Evolutionary conservation across 768 basidiomycete species (phyloP), one percentile per base, ranked within the genome.

Genomic region (Ramaria sp.): DNA sequence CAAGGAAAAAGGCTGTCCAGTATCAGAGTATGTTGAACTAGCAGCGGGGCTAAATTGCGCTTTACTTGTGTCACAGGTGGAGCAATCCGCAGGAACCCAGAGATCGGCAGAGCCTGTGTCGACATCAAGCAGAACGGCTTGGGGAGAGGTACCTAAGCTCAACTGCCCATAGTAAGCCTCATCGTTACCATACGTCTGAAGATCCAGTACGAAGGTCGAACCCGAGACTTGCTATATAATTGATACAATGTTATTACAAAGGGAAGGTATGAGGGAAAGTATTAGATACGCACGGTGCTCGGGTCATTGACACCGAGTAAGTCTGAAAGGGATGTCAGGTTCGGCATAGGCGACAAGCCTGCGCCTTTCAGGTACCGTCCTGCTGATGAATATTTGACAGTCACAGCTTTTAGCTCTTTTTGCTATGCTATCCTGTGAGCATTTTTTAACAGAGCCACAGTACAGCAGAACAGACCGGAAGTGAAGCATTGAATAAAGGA

Each of bases 41-140:
- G 58, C 57, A 4, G 52, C 53, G 2, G 70, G 57, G 20, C 70
- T 56, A 57, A 75, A 80, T 52, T 71, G 70, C 5, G 20, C 45
- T 27, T 27, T 27, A 13, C 50, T 62, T 45, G 66, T 62, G n/a
- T 57, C 57, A 56, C 78, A 81, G 15, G 59, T 36, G 1, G 44
- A 13, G 60, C 78, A 79, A 42, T 62, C 50, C 13, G 66, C 63
- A 27, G 76, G 71, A 18, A 75, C 63, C 79, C 83, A 85, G n/a
- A 82, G 69, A 62, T 87, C 85, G 32, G 77, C 70, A 6, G 78
- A 81, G 48, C 84, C 82, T 2, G 84, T 85, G 64, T 87, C 85
- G 58, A 85, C 68, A 63, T 82, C 77, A 32, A 85, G 72, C 2
- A 72, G 69, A 16, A 85, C 60, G 20, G 58, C 50, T 63, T 84